These are phyloP conservation scores for Dipodascus geniculatus DNA, from an alignment of 805 yeast species.

Conservation along the genomic window DNA sequence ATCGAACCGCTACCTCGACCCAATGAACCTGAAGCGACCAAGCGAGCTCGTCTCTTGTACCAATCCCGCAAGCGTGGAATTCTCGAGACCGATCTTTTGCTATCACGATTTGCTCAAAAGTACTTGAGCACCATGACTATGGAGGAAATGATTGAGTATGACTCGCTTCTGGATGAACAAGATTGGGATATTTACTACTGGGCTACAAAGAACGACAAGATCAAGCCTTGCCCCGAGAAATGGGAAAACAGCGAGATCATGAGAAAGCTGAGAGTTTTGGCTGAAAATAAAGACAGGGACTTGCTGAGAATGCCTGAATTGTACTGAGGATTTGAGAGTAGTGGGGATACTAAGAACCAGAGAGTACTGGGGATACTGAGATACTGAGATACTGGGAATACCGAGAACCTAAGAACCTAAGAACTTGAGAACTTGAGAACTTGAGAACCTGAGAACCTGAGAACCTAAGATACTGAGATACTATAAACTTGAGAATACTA, in stretches of 20 bases:
- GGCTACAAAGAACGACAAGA: conserved; percentile 72
- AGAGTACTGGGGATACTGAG: neutral
- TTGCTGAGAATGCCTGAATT: conserved; percentile 81
- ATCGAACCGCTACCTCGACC: conserved; percentile 71
- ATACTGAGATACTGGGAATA: neutral
- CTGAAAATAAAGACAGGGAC: conserved; percentile 59
- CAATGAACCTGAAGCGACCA: conserved; percentile 60
- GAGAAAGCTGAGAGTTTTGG: conserved; percentile 53
- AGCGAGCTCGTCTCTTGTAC: conserved; percentile 79
- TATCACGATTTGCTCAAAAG: conserved; percentile 75
- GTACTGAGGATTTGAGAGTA: conserved; percentile 10
- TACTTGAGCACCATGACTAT: conserved; percentile 46
- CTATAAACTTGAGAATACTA: neutral
- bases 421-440: neutral
- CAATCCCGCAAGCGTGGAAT: conserved; percentile 94
- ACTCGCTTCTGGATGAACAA: conserved; percentile 71
- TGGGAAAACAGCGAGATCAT: conserved; percentile 67
- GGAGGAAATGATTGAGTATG: conserved; percentile 76
- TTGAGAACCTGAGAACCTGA: neutral
- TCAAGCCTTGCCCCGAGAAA: conserved; percentile 77
- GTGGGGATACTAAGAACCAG: neutral
- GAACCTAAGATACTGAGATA: too few species aligned
- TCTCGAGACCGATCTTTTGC: conserved; percentile 77
- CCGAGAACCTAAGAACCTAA: neutral
- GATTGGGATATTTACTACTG: conserved; percentile 99